Percentiles rank a stretch among this genome's conserved stretches.
Conservation (phyloP, 1,139 yeast species). For the Torulaspora pretoriensis region DNA sequence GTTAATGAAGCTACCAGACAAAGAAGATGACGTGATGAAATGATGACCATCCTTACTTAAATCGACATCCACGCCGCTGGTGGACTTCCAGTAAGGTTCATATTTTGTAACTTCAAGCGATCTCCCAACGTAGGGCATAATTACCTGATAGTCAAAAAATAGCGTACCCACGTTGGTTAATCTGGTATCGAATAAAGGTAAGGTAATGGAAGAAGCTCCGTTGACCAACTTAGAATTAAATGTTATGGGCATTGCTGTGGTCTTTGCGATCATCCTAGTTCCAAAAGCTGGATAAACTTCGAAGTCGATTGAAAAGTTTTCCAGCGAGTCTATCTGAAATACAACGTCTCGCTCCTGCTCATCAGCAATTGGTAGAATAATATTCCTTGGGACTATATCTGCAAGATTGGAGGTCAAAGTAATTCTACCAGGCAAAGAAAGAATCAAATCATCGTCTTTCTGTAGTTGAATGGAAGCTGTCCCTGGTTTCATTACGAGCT, state of each 20-base stretch:
- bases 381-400: constrained; percentile 82
- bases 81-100: constrained; percentile 96
- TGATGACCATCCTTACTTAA: constrained; percentile 35
- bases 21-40: constrained; percentile 86
- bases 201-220: constrained; percentile 42
- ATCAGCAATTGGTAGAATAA: constrained; percentile 60
- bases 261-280: constrained; percentile 82
- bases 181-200: constrained; percentile 81
- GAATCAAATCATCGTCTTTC: constrained; percentile 41
- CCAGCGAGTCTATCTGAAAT: constrained; percentile 79
- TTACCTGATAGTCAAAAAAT: constrained; percentile 72
- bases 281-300: constrained; percentile 95
- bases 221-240: constrained; percentile 41
- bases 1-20: constrained; percentile 74
- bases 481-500: constrained; percentile 62
- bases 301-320: constrained; percentile 76
- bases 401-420: constrained; percentile 68
- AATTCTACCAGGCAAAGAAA: constrained; percentile 57
- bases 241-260: constrained; percentile 64
- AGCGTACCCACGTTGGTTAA: constrained; percentile 80
- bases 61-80: constrained; percentile 42
- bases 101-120: constrained; percentile 87
- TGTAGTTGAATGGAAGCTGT: constrained; percentile 55
- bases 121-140: constrained; percentile 80
- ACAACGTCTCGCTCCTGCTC: constrained; percentile 67